Conservation (phyloP, 2,329 filamentous ascomycete species). For the Colletotrichum sp. region DNA sequence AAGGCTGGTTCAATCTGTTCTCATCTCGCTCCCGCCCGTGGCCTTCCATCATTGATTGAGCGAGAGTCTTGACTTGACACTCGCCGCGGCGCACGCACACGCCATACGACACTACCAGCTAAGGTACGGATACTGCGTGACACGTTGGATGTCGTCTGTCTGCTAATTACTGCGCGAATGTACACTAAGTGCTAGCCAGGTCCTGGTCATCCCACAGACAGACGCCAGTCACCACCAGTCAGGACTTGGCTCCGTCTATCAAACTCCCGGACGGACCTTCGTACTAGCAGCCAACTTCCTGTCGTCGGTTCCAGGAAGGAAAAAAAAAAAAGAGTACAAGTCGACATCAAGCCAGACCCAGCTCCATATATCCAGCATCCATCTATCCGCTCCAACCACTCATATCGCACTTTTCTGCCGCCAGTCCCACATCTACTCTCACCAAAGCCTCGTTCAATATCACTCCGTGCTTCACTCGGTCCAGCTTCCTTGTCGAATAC, state of each 20-base stretch:
- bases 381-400: conserved; percentile 44
- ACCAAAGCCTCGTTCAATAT: not conserved
- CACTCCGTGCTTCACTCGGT: not conserved
- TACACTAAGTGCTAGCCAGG: not conserved
- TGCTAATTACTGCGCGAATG: not conserved
- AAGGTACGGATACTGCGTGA: not conserved
- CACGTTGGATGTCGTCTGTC: not conserved
- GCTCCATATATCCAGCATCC: conserved; percentile 29
- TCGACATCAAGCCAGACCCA: not conserved
- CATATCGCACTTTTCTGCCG: conserved; percentile 30
- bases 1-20: conserved; percentile 22
- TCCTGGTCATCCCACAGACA: not conserved
- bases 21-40: conserved; percentile 36
- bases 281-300: not conserved
- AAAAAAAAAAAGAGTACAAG: not conserved
- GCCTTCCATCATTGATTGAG: conserved; percentile 22
- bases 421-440: not conserved
- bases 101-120: too few relatives aligned
- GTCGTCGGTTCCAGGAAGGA: not conserved
- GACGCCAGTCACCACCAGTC: not conserved
- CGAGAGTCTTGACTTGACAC: too few relatives aligned
- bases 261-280: not conserved
- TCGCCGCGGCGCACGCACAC: too few relatives aligned
- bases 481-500: not conserved
- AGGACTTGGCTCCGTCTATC: not conserved